These are phyloP conservation scores for Sugiyamaella pinicola DNA, from an alignment of 1,139 yeast species.

Conservation along the genomic window DNA sequence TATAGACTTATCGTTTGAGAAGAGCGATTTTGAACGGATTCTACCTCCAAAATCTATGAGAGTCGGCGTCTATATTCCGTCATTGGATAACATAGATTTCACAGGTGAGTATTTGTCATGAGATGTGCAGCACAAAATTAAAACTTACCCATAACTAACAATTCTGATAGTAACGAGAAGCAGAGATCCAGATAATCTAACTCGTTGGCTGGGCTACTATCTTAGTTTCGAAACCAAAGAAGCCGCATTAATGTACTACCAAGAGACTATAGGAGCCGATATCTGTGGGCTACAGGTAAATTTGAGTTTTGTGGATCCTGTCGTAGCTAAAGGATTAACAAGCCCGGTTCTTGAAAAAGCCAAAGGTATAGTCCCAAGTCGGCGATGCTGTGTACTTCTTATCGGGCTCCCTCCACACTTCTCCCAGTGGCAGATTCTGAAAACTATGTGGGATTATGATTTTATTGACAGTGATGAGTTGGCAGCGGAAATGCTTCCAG, in stretches of 20 bases:
- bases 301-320: constrained; percentile 48
- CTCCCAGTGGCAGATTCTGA: constrained; percentile 36
- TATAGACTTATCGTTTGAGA: constrained; percentile 36
- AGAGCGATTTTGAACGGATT: constrained; percentile 40
- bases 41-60: constrained; percentile 34
- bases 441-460: constrained; percentile 49
- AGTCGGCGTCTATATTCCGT: constrained; percentile 23
- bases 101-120: constrained; percentile 25
- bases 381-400: constrained; percentile 43
- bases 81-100: constrained; percentile 30
- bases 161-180: constrained; percentile 46
- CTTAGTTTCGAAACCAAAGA: constrained; percentile 51
- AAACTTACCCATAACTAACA: background rate
- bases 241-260: constrained; percentile 55
- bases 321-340: constrained; percentile 34
- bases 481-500: constrained; percentile 41
- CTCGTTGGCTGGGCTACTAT: constrained; percentile 54
- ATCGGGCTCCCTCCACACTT: constrained; percentile 46
- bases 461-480: constrained; percentile 41
- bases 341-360: constrained; percentile 37
- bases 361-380: constrained; percentile 31
- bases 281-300: constrained; percentile 55
- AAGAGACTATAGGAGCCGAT: constrained; percentile 52
- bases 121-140: too few relatives aligned
- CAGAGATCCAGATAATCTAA: constrained; percentile 50